These are phyloP conservation scores for Pholiota conissans DNA, from an alignment of 768 basidiomycete genomes.

Conservation along the genomic window DNA sequence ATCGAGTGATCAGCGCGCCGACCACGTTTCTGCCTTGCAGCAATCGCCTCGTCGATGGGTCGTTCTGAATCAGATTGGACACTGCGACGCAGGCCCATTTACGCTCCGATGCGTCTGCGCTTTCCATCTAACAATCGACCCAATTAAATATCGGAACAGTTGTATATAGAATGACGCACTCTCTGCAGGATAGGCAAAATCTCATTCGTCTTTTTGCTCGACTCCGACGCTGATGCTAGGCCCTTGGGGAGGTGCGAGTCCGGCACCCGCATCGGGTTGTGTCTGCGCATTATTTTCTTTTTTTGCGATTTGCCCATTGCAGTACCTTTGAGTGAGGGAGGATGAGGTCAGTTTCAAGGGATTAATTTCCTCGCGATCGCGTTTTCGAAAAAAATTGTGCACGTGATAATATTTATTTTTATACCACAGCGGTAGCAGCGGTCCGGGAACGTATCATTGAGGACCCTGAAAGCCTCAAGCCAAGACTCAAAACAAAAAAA, in stretches of 20 bases:
- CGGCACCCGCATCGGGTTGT: slow-evolving; percentile 93
- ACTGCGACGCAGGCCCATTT: slow-evolving; percentile 97
- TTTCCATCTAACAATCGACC: slow-evolving; percentile 61
- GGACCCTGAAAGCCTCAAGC: too few species aligned
- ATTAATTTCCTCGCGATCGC: slow-evolving; percentile 11
- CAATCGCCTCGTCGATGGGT: slow-evolving; percentile 86
- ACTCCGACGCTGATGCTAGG: slow-evolving; percentile 68
- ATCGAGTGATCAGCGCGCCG: slow-evolving; percentile 79
- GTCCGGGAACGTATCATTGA: too few species aligned
- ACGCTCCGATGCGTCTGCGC: slow-evolving; percentile 74
- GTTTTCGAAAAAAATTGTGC: slow-evolving; percentile 14
- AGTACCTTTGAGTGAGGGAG: too few species aligned
- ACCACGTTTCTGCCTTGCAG: slow-evolving; percentile 92
- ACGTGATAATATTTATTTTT: slow-evolving; percentile 16
- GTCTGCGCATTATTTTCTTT: slow-evolving; percentile 78
- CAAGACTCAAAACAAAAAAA: too few species aligned
- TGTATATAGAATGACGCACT: slow-evolving; percentile 38
- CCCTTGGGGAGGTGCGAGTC: slow-evolving; percentile 90
- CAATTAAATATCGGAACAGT: slow-evolving; percentile 6
- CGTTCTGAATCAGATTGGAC: slow-evolving; percentile 94
- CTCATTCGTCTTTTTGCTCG: slow-evolving; percentile 74
- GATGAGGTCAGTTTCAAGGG: not conserved
- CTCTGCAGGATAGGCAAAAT: slow-evolving; percentile 91
- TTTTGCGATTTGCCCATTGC: slow-evolving; percentile 98
- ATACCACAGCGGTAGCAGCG: not conserved